Base-by-base conservation (phyloP, 345 rosid genomes). In the Clausena lansium region DNA sequence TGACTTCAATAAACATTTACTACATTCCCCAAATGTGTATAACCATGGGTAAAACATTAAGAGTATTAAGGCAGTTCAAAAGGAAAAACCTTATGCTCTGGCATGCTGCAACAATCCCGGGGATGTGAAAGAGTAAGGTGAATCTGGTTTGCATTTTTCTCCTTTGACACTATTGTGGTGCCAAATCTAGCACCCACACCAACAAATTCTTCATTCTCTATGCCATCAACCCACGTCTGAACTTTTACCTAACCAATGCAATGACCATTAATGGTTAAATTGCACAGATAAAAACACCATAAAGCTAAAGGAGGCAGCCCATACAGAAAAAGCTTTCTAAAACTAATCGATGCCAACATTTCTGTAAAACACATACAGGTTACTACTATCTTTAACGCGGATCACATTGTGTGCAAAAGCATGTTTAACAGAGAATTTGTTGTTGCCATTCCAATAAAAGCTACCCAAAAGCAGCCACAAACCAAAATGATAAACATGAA, bases 121-220 rank as follows among this genome's bases (percentile, higher is more conserved):
- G 98, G 99, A 67, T 94, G 87, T 32, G 99, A 90, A 72, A 88
- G 90, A 74, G 85, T 82, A 84, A 97, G 93, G 69, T 52, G 94
- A 60, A 83, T 84, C 71, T 82, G 95, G 78, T 94, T 84, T 14
- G 99, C 98, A 73, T 92, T 91, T 86, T 94, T 97, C 92, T 94
- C 99, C 90, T 94, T 93, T 2, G 98, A 89, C 47, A 89, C 97
- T 71, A 97, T 94, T 25, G 88, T 73, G 52, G 82, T 84, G 71
- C 99, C 99, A 57, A 97, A 97, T 85, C 99, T 88, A 70, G 99
- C 98, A 50, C 98, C 98, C 5, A 97, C 98, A 1, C 99, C 99
- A 19, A 97, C 99, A 82, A 89, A 97, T 85, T 97, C 99, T 27
- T 79, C 91, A 74, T 83, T 79, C 85, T 97, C 98, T 61, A 79